Evolutionary conservation across 2,329 filamentous ascomycete genomes (phyloP), one percentile per base, ranked within the genome.

Genomic region (Fusarium foetens): DNA sequence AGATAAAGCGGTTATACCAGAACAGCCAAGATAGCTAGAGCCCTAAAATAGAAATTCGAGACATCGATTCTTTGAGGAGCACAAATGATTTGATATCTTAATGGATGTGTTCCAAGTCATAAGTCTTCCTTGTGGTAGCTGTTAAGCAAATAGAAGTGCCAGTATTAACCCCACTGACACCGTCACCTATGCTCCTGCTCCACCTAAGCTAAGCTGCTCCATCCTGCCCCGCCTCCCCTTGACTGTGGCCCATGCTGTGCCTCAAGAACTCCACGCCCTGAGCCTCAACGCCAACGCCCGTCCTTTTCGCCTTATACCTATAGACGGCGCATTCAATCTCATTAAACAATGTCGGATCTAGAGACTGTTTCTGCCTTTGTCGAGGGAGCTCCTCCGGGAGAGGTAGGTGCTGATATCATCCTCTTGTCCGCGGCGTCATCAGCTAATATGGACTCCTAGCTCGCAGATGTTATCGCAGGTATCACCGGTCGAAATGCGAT

Each of bases 371-470:
- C 94, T 75, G 92, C 94, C 57, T 99, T 98, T 82, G 92, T 99
- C 74, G 92, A 97, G 85, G 94, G 94, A 79, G 94, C 96, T 78
- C 96, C 96, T 52, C 96, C 96, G 27, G 96, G 96, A 86, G 96
- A 99, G 92, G 95, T 97, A 89, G 77, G 84, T 81, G 73, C 72
- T 70, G 71, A 21, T n/a, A 25, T 51, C 61, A 45, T 52, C 49
- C 45, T 53, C 54, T 52, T 57, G 60, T 70, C 60, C 62, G 61
- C 66, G 66, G 74, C 72, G 38, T 60, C 70, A 67, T 77, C 66
- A 75, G 77, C 80, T 82, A 80, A 82, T 72, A 48, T 57, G 49
- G 25, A 46, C 21, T 63, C 46, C 58, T 69, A 97, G 94, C 92
- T 98, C 76, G 88, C 90, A 82, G 94, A 97, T 85, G 94, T 97